phyloP scores from a whole-genome alignment of 1,284 basidiomycete genomes.

The Fereydounia khargensis region DNA sequence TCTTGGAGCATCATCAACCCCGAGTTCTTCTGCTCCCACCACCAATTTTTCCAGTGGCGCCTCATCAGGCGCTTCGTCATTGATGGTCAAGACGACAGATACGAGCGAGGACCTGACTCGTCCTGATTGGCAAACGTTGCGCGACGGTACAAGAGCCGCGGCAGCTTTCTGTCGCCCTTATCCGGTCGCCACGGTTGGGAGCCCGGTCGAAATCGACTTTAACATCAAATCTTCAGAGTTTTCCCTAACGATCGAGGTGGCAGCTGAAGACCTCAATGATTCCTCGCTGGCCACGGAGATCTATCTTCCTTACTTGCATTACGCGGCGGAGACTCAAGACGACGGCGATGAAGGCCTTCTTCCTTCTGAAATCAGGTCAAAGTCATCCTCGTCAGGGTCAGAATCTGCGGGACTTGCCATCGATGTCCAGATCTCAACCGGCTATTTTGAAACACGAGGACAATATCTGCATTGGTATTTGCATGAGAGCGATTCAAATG shows the following conservation, averaged over 20 bases:
- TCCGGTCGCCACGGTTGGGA: constrained; percentile 37
- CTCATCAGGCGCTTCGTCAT: neutral
- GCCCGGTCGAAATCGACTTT: constrained; percentile 41
- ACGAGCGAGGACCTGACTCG: neutral
- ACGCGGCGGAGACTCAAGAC: constrained; percentile 62
- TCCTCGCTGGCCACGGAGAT: constrained; percentile 72
- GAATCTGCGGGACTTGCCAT: constrained; percentile 48
- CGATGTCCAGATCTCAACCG: constrained; percentile 64
- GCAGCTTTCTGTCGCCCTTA: constrained; percentile 46
- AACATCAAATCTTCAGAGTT: constrained; percentile 45
- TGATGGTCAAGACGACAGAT: neutral
- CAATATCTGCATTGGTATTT: constrained; percentile 82
- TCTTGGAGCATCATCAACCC: constrained; percentile 3
- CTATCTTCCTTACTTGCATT: constrained; percentile 84
- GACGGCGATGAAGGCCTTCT: too few relatives aligned
- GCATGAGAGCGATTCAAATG: too few relatives aligned
- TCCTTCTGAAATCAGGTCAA: too few relatives aligned
- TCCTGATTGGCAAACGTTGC: neutral
- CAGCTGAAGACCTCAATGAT: constrained; percentile 8
- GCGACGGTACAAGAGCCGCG: neutral
- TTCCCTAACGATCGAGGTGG: constrained; percentile 21
- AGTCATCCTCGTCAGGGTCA: constrained; percentile 4
- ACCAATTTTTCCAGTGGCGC: too few relatives aligned
- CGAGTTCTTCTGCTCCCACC: neutral
- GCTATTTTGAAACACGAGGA: constrained; percentile 69